Percentiles rank a stretch among this genome's conserved stretches.
Conservation (phyloP, 768 basidiomycete genomes). For the Phaeolepiota aurea region DNA sequence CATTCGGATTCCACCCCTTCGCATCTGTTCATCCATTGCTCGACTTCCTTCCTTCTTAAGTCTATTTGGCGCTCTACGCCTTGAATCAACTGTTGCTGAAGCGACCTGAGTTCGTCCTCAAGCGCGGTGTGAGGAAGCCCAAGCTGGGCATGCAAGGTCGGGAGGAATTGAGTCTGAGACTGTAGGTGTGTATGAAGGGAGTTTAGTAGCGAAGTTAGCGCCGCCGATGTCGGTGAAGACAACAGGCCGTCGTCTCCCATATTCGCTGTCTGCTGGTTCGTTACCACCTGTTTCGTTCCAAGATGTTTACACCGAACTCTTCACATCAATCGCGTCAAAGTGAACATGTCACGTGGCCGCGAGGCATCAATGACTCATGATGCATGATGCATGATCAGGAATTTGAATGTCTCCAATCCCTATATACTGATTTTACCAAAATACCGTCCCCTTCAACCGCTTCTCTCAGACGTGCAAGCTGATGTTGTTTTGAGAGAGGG, state of each 20-base stretch:
- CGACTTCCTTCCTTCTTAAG: conserved; percentile 63
- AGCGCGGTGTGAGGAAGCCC: conserved; percentile 75
- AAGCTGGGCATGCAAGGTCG: conserved; percentile 76
- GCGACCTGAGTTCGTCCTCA: conserved; percentile 66
- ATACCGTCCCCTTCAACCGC: background rate
- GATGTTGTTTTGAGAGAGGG: too few relatives aligned
- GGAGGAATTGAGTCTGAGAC: conserved; percentile 74
- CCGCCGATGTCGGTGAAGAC: conserved; percentile 19
- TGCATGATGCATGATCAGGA: background rate
- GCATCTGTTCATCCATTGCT: conserved; percentile 63
- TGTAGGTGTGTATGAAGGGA: conserved; percentile 74
- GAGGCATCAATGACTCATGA: background rate
- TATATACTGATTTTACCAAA: background rate
- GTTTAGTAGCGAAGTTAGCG: conserved; percentile 61
- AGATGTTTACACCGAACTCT: too few relatives aligned
- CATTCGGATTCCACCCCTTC: conserved; percentile 56
- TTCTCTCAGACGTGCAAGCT: too few relatives aligned
- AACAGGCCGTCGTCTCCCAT: conserved; percentile 13
- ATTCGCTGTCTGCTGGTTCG: too few relatives aligned
- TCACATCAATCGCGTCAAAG: conserved; percentile 7
- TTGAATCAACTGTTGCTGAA: conserved; percentile 68
- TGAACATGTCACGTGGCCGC: conserved; percentile 10
- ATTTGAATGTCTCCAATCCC: background rate
- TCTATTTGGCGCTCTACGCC: conserved; percentile 73
- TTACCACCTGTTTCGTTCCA: too few relatives aligned